phyloP scores from a whole-genome alignment of 768 basidiomycete species.

The Ephemerocybe angulata region DNA sequence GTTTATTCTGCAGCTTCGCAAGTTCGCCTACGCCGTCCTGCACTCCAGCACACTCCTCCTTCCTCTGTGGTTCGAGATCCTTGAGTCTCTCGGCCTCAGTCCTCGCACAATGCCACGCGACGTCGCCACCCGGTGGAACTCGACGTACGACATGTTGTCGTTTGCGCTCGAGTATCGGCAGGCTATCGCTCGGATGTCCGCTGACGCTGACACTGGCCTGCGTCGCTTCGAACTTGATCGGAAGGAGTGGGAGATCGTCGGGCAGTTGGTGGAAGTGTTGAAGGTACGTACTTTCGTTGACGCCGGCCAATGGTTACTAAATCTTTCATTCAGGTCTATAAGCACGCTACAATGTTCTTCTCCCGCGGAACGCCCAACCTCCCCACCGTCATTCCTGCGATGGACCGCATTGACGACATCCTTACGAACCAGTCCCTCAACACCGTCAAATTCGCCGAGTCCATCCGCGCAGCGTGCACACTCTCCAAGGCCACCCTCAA shows the following conservation, averaged over 20 bases:
- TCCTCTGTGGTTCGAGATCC: conserved; percentile 14
- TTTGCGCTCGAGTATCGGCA: conserved; percentile 22
- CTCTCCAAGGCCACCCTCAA: conserved; percentile 15
- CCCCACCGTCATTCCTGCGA: conserved; percentile 12
- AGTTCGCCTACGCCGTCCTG: conserved; percentile 19
- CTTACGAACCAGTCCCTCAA: conserved; percentile 3
- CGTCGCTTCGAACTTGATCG: conserved; percentile 15
- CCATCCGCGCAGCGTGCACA: conserved; percentile 11
- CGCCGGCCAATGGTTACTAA: not conserved
- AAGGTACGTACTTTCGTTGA: not conserved
- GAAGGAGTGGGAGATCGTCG: conserved; percentile 26
- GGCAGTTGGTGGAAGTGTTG: conserved; percentile 19
- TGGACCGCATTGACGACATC: conserved; percentile 15
- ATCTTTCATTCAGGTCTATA: not conserved
- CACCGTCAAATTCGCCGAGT: not conserved
- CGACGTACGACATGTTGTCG: not conserved
- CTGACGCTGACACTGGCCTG: conserved; percentile 11
- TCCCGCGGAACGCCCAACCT: conserved; percentile 9
- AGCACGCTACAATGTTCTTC: conserved; percentile 13
- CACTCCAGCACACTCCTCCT: conserved; percentile 22
- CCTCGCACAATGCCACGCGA: conserved; percentile 22
- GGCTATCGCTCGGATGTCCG: conserved; percentile 21
- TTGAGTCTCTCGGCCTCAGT: not conserved
- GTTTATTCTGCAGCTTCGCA: conserved; percentile 20
- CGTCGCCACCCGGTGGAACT: conserved; percentile 34